phyloP scores from a whole-genome alignment of 257 asterid species.

The Solanum bulbocastanum region DNA sequence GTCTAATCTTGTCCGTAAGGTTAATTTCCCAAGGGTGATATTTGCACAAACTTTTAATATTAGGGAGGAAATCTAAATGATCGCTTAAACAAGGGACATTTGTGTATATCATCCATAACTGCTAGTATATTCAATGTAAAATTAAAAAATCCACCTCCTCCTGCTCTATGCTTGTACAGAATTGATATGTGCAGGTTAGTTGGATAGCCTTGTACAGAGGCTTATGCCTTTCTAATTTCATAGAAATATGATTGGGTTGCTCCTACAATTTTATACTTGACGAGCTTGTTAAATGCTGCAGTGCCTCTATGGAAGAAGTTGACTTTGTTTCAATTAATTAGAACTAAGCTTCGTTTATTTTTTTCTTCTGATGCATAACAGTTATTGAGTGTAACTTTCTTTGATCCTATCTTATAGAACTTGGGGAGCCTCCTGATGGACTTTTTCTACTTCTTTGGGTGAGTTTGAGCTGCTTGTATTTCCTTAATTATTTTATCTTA shows the following conservation, averaged over 20 bases:
- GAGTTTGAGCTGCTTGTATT: conserved; percentile 24
- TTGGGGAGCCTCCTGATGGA: conserved; percentile 97
- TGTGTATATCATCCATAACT: neutral
- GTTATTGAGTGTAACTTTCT: neutral
- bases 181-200: neutral
- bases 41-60: neutral
- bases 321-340: neutral
- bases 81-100: neutral
- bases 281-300: neutral
- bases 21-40: neutral
- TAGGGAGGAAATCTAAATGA: neutral
- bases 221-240: neutral
- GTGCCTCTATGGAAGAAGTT: neutral
- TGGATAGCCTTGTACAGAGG: neutral
- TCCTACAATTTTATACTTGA: neutral
- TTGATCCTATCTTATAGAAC: conserved; percentile 35
- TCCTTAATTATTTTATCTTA: conserved; percentile 3
- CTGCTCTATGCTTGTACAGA: neutral
- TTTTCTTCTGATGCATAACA: neutral
- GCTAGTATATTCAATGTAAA: neutral
- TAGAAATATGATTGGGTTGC: neutral
- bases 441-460: conserved; percentile 97
- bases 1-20: neutral
- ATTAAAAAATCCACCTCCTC: neutral
- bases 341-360: neutral